Percentiles rank a stretch among this genome's conserved stretches.
Conservation (phyloP, 768 basidiomycete species). For the Scleroderma bovista region DNA sequence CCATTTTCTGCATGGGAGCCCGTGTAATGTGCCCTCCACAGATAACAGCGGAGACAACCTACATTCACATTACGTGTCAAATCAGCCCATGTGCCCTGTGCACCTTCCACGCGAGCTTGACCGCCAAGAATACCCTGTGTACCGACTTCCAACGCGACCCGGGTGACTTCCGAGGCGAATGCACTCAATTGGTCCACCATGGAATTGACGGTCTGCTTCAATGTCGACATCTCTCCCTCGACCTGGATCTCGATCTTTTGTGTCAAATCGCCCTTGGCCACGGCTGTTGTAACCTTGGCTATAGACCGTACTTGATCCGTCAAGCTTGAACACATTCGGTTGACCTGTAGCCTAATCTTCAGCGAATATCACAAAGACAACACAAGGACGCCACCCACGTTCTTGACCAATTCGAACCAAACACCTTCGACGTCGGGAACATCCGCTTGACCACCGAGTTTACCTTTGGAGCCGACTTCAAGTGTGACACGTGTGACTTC, state of each 20-base stretch:
- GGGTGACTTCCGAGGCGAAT: slow-evolving; percentile 78
- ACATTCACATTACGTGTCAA: slow-evolving; percentile 89
- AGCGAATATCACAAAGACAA: slow-evolving; percentile 1
- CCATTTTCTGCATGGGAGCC: slow-evolving; percentile 67
- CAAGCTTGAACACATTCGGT: slow-evolving; percentile 75
- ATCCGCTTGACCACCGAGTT: slow-evolving; percentile 81
- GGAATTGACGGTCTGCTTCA: slow-evolving; percentile 83
- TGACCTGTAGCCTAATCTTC: slow-evolving; percentile 42
- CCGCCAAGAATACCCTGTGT: slow-evolving; percentile 89
- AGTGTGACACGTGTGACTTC: slow-evolving; percentile 82
- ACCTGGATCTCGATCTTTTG: slow-evolving; percentile 92
- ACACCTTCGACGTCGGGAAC: slow-evolving; percentile 91
- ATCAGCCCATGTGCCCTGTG: slow-evolving; percentile 91
- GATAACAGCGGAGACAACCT: slow-evolving; percentile 2
- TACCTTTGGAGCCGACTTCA: slow-evolving; percentile 85
- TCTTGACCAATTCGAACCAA: slow-evolving; percentile 78
- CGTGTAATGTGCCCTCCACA: background rate
- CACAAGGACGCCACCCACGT: slow-evolving; percentile 38
- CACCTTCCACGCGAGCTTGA: slow-evolving; percentile 85
- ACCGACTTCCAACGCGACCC: slow-evolving; percentile 85
- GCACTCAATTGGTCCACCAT: slow-evolving; percentile 91
- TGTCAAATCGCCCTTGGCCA: slow-evolving; percentile 85
- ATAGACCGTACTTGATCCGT: slow-evolving; percentile 83
- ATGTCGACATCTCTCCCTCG: slow-evolving; percentile 80
- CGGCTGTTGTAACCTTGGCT: slow-evolving; percentile 81